These are phyloP conservation scores for Fusarium newnesense DNA, from an alignment of 2,329 filamentous ascomycete species.

Conservation along the genomic window DNA sequence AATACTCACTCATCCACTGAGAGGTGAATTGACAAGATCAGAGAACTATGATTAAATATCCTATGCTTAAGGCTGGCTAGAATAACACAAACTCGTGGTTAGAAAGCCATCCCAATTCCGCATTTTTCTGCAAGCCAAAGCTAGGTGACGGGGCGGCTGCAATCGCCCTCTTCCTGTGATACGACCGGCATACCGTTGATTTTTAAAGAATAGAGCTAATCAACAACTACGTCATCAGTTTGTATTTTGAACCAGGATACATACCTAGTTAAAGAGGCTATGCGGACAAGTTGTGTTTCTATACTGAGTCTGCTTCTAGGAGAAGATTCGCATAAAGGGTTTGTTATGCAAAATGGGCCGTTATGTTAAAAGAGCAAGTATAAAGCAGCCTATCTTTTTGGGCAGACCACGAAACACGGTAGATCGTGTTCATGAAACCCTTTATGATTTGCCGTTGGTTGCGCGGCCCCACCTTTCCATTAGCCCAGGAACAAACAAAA, in stretches of 20 bases:
- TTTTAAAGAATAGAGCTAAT: not conserved
- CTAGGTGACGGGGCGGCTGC: not conserved
- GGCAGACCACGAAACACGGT: not conserved
- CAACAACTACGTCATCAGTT: not conserved
- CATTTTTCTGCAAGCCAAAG: not conserved
- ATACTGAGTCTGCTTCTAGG: not conserved
- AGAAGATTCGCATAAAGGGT: not conserved
- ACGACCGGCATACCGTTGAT: not conserved
- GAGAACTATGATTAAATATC: too few species aligned
- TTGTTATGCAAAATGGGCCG: not conserved
- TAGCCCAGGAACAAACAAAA: slow-evolving; percentile 24
- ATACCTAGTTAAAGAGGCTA: not conserved
- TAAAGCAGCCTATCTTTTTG: not conserved
- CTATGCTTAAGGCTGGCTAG: not conserved
- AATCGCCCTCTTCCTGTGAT: not conserved
- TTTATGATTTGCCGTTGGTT: not conserved
- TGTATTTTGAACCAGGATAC: not conserved
- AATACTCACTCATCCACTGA: not conserved
- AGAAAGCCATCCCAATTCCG: not conserved
- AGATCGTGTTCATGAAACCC: not conserved
- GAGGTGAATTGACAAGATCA: not conserved
- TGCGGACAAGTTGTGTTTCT: not conserved
- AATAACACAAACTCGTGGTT: not conserved
- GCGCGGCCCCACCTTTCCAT: slow-evolving; percentile 2
- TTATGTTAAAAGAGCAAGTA: not conserved